phyloP scores from a whole-genome alignment of 805 yeast species.

The Scheffersomyces amazonensis region DNA sequence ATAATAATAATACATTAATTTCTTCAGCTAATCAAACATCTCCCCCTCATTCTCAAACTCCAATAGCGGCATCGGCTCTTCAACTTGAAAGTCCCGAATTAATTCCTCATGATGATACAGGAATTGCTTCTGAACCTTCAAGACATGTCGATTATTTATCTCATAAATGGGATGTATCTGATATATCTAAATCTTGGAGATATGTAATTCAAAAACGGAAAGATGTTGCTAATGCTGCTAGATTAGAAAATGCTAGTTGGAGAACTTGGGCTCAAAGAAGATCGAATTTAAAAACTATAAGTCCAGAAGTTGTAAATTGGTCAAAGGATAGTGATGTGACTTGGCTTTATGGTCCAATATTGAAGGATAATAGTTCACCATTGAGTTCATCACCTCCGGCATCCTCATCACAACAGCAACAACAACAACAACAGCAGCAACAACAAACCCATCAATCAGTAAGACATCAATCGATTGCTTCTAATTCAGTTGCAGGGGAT shows the following conservation, averaged over 20 bases:
- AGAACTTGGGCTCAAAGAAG: conserved; percentile 91
- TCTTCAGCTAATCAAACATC: neutral
- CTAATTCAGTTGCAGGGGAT: conserved; percentile 45
- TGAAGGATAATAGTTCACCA: conserved; percentile 39
- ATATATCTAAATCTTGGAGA: conserved; percentile 93
- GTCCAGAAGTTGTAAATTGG: conserved; percentile 94
- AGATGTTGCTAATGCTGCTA: conserved; percentile 65
- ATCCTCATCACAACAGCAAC: conserved; percentile 1
- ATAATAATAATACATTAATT: neutral
- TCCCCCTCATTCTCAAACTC: conserved; percentile 2
- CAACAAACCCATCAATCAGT: neutral
- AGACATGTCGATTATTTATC: conserved; percentile 93
- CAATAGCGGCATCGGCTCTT: conserved; percentile 2
- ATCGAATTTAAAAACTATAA: conserved; percentile 65
- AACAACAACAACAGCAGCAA: conserved; percentile 1
- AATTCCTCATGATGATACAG: conserved; percentile 81
- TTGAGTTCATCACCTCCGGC: neutral
- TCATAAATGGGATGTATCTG: conserved; percentile 93
- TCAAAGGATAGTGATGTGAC: conserved; percentile 95
- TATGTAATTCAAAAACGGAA: conserved; percentile 81
- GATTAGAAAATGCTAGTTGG: conserved; percentile 69
- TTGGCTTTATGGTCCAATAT: conserved; percentile 94
- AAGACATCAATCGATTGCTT: conserved; percentile 23
- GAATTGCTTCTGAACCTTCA: conserved; percentile 74
- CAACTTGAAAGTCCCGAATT: conserved; percentile 12